A percentile compares a stretch with the other conserved stretches of the same genome.
phyloP scores from a whole-genome alignment of 768 basidiomycete species.

The Postia placenta region DNA sequence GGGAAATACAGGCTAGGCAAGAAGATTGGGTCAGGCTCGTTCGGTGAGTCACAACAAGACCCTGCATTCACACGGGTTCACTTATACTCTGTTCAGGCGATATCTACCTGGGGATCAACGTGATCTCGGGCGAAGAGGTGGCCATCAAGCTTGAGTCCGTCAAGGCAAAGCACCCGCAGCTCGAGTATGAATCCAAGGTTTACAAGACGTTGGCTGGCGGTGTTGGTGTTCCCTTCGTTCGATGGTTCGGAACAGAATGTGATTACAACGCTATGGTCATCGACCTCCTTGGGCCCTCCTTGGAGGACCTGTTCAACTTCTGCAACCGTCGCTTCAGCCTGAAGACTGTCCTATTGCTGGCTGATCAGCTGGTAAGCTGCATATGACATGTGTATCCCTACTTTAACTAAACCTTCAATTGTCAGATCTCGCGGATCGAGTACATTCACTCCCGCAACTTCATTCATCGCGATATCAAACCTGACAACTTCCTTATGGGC shows the following conservation, averaged over 20 bases:
- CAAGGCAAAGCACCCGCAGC: conserved; percentile 99
- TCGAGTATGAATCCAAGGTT: conserved; percentile 95
- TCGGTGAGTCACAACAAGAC: conserved; percentile 57
- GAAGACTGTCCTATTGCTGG: conserved; percentile 94
- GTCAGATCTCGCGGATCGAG: conserved; percentile 94
- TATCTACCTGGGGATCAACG: conserved; percentile 99
- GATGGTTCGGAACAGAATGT: conserved; percentile 94
- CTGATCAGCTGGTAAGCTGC: conserved; percentile 81
- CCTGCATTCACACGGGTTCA: not conserved
- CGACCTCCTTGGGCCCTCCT: conserved; percentile 89
- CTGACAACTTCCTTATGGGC: conserved; percentile 99
- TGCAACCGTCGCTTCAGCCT: conserved; percentile 97
- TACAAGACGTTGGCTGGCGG: conserved; percentile 99
- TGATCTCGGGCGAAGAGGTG: conserved; percentile 99
- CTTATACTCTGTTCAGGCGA: conserved; percentile 54
- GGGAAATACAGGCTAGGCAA: conserved; percentile 97
- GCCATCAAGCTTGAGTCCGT: conserved; percentile 99
- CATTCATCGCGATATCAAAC: conserved; percentile 96
- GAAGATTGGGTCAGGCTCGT: conserved; percentile 99
- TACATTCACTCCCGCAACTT: conserved; percentile 99
- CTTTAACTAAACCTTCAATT: no score
- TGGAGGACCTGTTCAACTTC: conserved; percentile 90
- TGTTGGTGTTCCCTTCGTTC: conserved; percentile 96
- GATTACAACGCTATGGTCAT: conserved; percentile 99
- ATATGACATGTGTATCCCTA: conserved; percentile 1